Evolutionary conservation across 2,329 filamentous ascomycete species (phyloP).

Genomic region (Colletotrichum incanum): DNA sequence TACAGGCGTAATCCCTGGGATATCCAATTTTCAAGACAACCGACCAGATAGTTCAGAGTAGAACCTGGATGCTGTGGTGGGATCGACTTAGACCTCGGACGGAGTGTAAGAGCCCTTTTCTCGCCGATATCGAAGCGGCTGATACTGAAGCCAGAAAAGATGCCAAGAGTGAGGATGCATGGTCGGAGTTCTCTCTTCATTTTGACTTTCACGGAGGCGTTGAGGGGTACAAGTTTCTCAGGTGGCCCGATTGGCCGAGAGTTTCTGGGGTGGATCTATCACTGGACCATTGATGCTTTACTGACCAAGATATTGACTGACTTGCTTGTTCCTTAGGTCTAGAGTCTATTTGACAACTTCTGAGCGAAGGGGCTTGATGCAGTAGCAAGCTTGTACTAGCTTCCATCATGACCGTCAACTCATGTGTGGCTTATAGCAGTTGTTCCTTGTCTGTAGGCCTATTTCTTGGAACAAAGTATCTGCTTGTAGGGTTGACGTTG

Average conservation of each 20-base stretch:
- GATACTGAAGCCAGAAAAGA: neutral
- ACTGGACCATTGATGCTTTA: neutral
- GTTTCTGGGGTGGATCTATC: neutral
- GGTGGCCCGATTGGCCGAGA: constrained; percentile 7
- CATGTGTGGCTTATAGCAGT: no score
- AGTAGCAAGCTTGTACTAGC: no score
- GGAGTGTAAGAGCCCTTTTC: neutral
- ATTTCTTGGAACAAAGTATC: no score
- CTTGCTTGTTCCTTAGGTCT: neutral
- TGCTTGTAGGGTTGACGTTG: no score
- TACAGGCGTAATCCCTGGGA: neutral
- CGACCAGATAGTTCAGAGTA: neutral
- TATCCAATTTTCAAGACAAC: neutral
- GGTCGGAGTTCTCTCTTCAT: neutral
- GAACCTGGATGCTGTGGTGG: constrained; percentile 1
- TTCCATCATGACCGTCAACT: neutral
- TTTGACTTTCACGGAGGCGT: neutral
- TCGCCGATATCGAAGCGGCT: neutral
- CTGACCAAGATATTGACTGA: neutral
- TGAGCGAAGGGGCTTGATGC: no score
- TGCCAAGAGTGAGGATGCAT: no score
- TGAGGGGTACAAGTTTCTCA: neutral
- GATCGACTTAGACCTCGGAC: neutral
- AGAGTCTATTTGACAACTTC: no score
- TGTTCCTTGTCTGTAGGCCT: no score